phyloP scores from a whole-genome alignment of 257 asterid species.

The Verbascum thapsus region DNA sequence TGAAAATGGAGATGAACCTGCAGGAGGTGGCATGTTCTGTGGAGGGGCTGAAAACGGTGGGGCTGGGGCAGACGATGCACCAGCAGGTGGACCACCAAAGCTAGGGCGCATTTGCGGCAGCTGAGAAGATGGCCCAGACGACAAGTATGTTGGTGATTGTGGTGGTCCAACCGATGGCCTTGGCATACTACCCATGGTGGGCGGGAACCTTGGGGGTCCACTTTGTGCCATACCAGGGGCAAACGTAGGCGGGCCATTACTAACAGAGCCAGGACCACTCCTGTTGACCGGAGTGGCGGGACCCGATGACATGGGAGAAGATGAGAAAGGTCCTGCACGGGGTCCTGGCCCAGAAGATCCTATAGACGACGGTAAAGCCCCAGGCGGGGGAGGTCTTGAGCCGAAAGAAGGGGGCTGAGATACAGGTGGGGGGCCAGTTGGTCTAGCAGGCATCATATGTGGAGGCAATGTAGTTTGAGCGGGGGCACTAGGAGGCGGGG shows the following conservation, averaged over 20 bases:
- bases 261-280: constrained; percentile 45
- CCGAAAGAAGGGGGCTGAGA: constrained; percentile 75
- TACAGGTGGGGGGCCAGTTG: constrained; percentile 60
- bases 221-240: constrained; percentile 50
- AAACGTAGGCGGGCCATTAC: constrained; percentile 72
- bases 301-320: constrained; percentile 53
- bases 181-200: constrained; percentile 52
- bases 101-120: constrained; percentile 65
- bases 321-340: constrained; percentile 62
- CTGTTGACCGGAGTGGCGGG: constrained; percentile 46
- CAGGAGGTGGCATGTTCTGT: constrained; percentile 60
- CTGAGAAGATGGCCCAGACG: constrained; percentile 56
- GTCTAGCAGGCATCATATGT: constrained; percentile 49
- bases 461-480: constrained; percentile 58
- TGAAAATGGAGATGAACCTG: constrained; percentile 72
- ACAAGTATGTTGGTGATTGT: constrained; percentile 42
- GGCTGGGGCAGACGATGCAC: constrained; percentile 54
- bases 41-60: constrained; percentile 63
- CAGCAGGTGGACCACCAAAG: constrained; percentile 76
- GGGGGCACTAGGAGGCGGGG: constrained; percentile 58
- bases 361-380: constrained; percentile 46
- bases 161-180: constrained; percentile 70
- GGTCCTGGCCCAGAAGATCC: constrained; percentile 53
- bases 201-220: constrained; percentile 63
- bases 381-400: constrained; percentile 83